These are phyloP conservation scores for Pseudocercospora cruenta DNA, from an alignment of 2,329 filamentous ascomycete species.

Conservation along the genomic window DNA sequence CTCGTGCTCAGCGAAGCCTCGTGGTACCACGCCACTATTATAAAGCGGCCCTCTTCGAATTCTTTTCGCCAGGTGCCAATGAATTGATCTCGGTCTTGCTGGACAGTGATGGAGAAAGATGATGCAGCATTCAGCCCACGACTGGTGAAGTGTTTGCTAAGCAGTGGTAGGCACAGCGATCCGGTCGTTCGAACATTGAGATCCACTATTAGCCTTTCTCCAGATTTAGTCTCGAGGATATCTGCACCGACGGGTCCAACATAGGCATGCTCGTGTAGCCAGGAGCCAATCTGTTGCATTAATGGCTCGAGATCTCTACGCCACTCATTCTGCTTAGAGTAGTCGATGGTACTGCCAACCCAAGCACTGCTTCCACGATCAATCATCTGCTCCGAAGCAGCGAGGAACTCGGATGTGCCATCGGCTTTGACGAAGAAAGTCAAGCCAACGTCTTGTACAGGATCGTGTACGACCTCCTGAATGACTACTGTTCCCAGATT, in stretches of 20 bases:
- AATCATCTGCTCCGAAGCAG: constrained; percentile 17
- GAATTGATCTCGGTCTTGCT: constrained; percentile 12
- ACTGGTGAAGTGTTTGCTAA: constrained; percentile 14
- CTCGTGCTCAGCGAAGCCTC: constrained; percentile 4
- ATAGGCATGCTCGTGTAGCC: constrained; percentile 12
- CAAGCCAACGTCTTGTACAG: constrained; percentile 7
- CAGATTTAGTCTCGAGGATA: constrained; percentile 9
- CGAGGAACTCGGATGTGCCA: constrained; percentile 10
- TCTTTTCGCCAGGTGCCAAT: not conserved
- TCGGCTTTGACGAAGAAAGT: constrained; percentile 10
- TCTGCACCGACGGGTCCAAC: constrained; percentile 14
- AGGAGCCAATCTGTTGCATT: constrained; percentile 5
- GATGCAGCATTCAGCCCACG: constrained; percentile 12
- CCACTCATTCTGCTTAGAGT: not conserved
- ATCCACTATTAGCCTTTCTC: constrained; percentile 10
- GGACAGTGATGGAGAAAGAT: constrained; percentile 13
- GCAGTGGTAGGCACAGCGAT: constrained; percentile 13
- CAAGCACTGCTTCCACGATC: constrained; percentile 10
- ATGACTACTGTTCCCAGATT: constrained; percentile 11
- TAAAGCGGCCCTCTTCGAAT: constrained; percentile 4
- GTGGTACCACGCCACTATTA: constrained; percentile 17
- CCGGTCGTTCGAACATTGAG: constrained; percentile 13
- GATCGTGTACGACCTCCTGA: constrained; percentile 10
- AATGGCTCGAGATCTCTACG: not conserved
- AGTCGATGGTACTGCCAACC: constrained; percentile 14